phyloP scores from a whole-genome alignment of 768 basidiomycete species.

The Mycena indigotica region DNA sequence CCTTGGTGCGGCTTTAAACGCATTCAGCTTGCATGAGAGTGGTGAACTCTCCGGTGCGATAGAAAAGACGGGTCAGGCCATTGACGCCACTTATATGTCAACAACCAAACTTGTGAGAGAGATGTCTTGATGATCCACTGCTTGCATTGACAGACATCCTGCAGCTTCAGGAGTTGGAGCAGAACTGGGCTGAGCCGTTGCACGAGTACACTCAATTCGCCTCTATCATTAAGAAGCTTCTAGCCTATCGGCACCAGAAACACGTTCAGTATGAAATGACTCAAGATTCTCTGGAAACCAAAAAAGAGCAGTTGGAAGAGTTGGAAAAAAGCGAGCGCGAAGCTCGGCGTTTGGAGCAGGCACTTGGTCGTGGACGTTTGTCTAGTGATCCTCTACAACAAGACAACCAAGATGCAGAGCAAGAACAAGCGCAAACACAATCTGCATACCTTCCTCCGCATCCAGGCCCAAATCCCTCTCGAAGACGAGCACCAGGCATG shows the following conservation, averaged over 20 bases:
- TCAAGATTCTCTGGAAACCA: constrained; percentile 83
- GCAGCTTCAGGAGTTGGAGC: constrained; percentile 87
- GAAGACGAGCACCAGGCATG: constrained; percentile 70
- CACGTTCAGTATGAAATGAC: constrained; percentile 98
- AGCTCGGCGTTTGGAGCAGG: constrained; percentile 85
- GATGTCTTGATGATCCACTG: not conserved
- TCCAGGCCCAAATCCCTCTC: constrained; percentile 73
- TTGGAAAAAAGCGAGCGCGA: constrained; percentile 93
- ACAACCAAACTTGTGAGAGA: constrained; percentile 80
- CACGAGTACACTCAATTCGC: constrained; percentile 97
- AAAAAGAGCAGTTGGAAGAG: constrained; percentile 82
- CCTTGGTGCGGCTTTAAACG: constrained; percentile 88
- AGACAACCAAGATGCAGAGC: constrained; percentile 25
- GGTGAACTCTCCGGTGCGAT: constrained; percentile 77
- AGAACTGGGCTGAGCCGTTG: constrained; percentile 93
- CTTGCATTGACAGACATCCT: constrained; percentile 11
- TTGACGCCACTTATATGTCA: constrained; percentile 91
- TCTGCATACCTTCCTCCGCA: constrained; percentile 70
- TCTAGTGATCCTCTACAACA: constrained; percentile 30
- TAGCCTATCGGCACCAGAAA: constrained; percentile 95
- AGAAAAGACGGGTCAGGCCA: constrained; percentile 96
- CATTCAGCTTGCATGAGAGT: constrained; percentile 86
- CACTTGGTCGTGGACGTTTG: constrained; percentile 63
- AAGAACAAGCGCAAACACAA: constrained; percentile 39
- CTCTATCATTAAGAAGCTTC: constrained; percentile 88